Conservation (phyloP, 2,329 filamentous ascomycete species). For the Bipolaris victoriae region DNA sequence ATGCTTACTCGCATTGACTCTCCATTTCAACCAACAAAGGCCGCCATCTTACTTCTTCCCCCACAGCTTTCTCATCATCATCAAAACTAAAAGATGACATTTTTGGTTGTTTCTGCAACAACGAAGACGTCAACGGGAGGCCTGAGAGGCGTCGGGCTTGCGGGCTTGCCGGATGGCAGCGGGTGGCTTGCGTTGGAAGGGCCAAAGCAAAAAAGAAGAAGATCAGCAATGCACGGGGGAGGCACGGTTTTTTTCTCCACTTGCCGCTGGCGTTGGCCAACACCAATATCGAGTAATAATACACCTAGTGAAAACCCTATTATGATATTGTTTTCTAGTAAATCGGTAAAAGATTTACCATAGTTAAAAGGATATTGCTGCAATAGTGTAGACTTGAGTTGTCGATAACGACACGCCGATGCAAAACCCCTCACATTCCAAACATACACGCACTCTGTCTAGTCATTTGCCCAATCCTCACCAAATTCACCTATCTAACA, state of each 20-base stretch:
- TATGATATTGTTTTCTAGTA: not conserved
- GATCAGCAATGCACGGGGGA: not conserved
- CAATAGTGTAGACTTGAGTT: too few species aligned
- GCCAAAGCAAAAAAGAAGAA: not conserved
- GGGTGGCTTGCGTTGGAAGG: not conserved
- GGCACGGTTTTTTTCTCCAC: constrained; percentile 3
- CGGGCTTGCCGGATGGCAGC: not conserved
- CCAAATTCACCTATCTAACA: not conserved
- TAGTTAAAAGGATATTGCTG: not conserved
- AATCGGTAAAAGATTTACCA: not conserved
- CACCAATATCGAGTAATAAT: too few species aligned
- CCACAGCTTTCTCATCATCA: not conserved
- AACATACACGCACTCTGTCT: too few species aligned
- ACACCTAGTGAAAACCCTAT: not conserved
- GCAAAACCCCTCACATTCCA: too few species aligned
- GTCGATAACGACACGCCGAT: too few species aligned
- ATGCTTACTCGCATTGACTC: not conserved
- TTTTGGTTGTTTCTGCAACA: not conserved
- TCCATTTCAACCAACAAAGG: not conserved
- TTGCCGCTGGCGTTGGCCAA: not conserved
- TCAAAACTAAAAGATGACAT: not conserved
- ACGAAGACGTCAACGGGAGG: not conserved
- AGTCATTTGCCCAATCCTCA: too few species aligned
- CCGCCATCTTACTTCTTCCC: not conserved
- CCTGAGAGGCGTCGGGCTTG: not conserved